Evolutionary conservation across 139 green algal genomes (phyloP).

Genomic region (Tetraselmis striata): DNA sequence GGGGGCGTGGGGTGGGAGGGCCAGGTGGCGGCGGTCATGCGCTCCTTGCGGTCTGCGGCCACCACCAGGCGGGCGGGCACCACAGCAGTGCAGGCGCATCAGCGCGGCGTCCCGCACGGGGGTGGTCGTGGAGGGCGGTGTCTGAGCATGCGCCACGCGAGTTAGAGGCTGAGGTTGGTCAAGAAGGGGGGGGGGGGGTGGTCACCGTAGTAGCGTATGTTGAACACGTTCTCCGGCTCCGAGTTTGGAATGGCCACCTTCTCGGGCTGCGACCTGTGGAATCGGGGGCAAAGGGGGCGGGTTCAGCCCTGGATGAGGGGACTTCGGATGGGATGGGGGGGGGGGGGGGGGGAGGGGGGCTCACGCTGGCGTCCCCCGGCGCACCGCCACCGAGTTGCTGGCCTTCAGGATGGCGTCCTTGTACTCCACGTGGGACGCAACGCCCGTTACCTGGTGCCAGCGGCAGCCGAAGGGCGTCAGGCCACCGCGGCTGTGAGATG

Average conservation of each 20-base stretch:
- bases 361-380: neutral
- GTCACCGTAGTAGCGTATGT: neutral
- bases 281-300: too few relatives aligned
- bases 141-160: too few relatives aligned
- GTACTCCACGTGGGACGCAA: neutral
- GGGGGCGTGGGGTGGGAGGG: neutral
- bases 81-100: neutral
- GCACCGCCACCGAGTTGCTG: neutral
- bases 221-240: neutral
- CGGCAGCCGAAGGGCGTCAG: too few relatives aligned
- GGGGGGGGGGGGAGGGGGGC: neutral
- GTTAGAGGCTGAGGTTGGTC: too few relatives aligned
- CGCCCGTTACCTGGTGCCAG: neutral
- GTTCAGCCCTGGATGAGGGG: too few relatives aligned
- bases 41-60: neutral
- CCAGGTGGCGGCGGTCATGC: neutral
- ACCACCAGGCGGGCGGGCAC: neutral
- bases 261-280: neutral
- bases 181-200: too few relatives aligned
- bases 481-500: too few relatives aligned
- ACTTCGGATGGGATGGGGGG: too few relatives aligned
- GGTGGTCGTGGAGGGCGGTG: too few relatives aligned
- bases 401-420: neutral
- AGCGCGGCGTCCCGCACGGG: neutral
- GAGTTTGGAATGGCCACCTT: neutral